A percentile compares a stretch with the other conserved stretches of the same genome.
Evolutionary conservation across 2,329 filamentous ascomycete species (phyloP).

Genomic region (Pseudocercospora crystallina): DNA sequence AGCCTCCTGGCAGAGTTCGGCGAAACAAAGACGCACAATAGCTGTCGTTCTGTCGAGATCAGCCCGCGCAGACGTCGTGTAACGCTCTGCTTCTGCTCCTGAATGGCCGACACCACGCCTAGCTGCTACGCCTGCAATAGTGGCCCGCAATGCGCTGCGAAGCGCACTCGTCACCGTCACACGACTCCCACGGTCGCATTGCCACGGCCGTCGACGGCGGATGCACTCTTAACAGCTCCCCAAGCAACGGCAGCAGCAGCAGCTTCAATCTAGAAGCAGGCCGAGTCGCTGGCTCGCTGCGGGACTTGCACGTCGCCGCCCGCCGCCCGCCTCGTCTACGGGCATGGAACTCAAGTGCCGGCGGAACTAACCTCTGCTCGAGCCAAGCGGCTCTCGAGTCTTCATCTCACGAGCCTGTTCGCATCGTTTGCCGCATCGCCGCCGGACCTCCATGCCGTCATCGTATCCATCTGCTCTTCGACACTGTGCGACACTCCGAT

Average conservation of each 20-base stretch:
- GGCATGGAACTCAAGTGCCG: constrained; percentile 19
- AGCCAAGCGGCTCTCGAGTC: constrained; percentile 9
- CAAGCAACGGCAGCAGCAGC: background rate
- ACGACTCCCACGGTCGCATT: constrained; percentile 21
- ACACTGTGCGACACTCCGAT: constrained; percentile 14
- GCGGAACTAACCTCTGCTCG: constrained; percentile 6
- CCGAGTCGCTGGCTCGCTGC: too few species aligned
- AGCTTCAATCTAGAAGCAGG: too few species aligned
- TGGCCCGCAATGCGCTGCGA: constrained; percentile 4
- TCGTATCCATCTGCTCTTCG: background rate
- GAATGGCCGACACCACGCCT: constrained; percentile 6
- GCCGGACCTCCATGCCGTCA: constrained; percentile 8
- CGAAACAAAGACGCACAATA: constrained; percentile 13
- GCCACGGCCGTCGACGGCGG: constrained; percentile 15
- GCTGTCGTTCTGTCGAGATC: constrained; percentile 15
- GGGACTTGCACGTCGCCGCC: background rate
- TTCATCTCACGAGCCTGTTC: constrained; percentile 8
- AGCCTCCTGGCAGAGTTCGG: constrained; percentile 1
- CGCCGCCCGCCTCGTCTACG: constrained; percentile 18
- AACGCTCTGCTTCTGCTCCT: constrained; percentile 5
- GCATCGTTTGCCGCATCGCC: constrained; percentile 6
- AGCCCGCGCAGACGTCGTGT: constrained; percentile 7
- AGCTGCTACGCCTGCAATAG: background rate
- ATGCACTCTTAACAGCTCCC: constrained; percentile 1
- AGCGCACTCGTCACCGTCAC: constrained; percentile 21